Base-by-base conservation (phyloP, 2,329 filamentous ascomycete genomes). In the Calonectria naviculata region DNA sequence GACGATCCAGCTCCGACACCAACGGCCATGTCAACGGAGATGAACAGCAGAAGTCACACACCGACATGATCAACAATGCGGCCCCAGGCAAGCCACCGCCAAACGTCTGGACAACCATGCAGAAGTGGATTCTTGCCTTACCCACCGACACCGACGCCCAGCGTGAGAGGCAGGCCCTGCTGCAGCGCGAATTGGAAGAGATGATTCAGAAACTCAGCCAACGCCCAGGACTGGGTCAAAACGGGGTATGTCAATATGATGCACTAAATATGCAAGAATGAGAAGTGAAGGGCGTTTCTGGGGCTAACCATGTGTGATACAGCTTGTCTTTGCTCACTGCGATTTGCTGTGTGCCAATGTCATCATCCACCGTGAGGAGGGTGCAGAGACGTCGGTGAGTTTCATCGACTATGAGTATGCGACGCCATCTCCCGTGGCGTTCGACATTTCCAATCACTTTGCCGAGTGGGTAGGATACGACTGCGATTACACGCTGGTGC, bases 321-420 rank as follows among this genome's bases (percentile, higher is more conserved):
- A 95, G 90, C 92, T 97, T 76, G 92, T 98, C 58, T 98, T 98
- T 86, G 93, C 94, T 73, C 96, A 98, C 84, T 98, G 95, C 87
- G 97, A 99, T 83, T 90, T 99, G 28, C 88, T 99, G n/a, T 95
- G 93, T 82, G 97, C 95, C 76, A 99, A 99, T 81, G 94, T 99
- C 75, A 98, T 99, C 79, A 91, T 98, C 74, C 88, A 94, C 75
- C 80, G 79, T 52, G 76, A 83, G 34, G 78, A 76, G 29, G 78
- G 81, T 17, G 79, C 84, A 34, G 81, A 76, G 64, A 75, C 82
- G 38, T 81, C 87, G 28, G 86, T 89, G 60, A 87, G 90, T 80
- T 98, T 99, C 84, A 99, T 99, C 82, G 97, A 99, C 85, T 99
- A 98, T 86, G 97, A 99, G 83, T 99, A 99, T 83, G 95, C 95